Evolutionary conservation across 2,329 filamentous ascomycete genomes (phyloP), one percentile per base, ranked within the genome.

Genomic region (Capronia epimyces): DNA sequence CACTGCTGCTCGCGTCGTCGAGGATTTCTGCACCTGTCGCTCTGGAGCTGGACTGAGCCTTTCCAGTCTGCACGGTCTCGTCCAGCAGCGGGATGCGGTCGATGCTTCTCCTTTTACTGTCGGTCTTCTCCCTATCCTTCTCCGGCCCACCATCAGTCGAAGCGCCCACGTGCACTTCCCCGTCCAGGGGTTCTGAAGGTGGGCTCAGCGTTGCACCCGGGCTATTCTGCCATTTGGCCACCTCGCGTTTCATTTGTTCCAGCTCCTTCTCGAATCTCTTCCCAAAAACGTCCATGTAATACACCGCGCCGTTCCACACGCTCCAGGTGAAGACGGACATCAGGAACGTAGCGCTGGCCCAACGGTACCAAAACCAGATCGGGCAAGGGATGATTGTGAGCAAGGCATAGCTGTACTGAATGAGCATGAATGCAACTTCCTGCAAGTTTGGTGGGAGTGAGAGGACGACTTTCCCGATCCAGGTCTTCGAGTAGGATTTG

Each of bases 271-370:
- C 89, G 75, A 98, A 97, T 2, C 90, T 82, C 63, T 87, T 95
- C 47, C 94, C 93, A 66, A 97, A 98, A 1, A 97, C 88, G 63
- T 98, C 93, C 64, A 98, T 97, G 70, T 98, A 98, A 69, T 87
- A 98, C 0, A 90, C 97, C 15, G 93, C 89, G 25, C 93, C 93
- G 62, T 98, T 98, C 73, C 96, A 94, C 49, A 96, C 86, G 61
- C 88, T 94, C 89, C 90, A 96, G 37, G 82, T 77, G 65, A 98
- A 97, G n/a, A 98, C 83, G 2, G 80, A 71, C 48, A 84, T 75
- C 40, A 98, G 75, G 70, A 96, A 98, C 0, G 67, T 60, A 1
- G 84, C 82, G 34, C 87, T 93, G 0, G 87, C 84, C 78, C 83
- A 88, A 39, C 84, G 82, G 65, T 84, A 93, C 75, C 87, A 86